phyloP scores from a whole-genome alignment of 129 eudicot genomes.

The Centella asiatica region DNA sequence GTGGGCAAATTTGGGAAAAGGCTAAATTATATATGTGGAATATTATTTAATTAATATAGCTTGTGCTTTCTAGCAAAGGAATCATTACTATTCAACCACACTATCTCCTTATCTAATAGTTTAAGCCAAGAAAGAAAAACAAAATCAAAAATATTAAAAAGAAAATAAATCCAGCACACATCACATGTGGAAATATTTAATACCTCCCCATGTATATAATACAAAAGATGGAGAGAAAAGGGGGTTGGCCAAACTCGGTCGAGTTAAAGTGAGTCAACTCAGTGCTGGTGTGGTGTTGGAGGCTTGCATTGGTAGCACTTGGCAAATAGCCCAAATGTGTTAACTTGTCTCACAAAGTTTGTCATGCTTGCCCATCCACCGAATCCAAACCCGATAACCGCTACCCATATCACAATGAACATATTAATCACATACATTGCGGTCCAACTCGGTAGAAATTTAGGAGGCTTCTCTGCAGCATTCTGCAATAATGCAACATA shows the following conservation, averaged over 20 bases:
- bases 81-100: constrained; percentile 34
- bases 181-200: constrained; percentile 17
- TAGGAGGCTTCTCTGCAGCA: constrained; percentile 37
- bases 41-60: constrained; percentile 10
- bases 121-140: not conserved
- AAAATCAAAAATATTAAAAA: not conserved
- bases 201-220: constrained; percentile 26
- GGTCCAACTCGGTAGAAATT: constrained; percentile 32
- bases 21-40: not conserved
- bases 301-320: constrained; percentile 37
- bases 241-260: not conserved
- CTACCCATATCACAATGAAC: constrained; percentile 22
- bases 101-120: constrained; percentile 18
- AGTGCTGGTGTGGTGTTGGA: constrained; percentile 11
- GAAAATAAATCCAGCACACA: constrained; percentile 18
- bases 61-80: constrained; percentile 25
- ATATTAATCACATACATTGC: constrained; percentile 25
- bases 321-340: constrained; percentile 34
- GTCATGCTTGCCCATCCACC: constrained; percentile 40
- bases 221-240: constrained; percentile 23
- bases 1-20: not conserved
- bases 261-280: constrained; percentile 9
- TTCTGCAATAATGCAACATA: constrained; percentile 18
- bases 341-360: constrained; percentile 26
- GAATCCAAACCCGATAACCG: constrained; percentile 32